These are phyloP conservation scores for Trichoderma semiorbis DNA, from an alignment of 2,329 filamentous ascomycete species.

Conservation along the genomic window DNA sequence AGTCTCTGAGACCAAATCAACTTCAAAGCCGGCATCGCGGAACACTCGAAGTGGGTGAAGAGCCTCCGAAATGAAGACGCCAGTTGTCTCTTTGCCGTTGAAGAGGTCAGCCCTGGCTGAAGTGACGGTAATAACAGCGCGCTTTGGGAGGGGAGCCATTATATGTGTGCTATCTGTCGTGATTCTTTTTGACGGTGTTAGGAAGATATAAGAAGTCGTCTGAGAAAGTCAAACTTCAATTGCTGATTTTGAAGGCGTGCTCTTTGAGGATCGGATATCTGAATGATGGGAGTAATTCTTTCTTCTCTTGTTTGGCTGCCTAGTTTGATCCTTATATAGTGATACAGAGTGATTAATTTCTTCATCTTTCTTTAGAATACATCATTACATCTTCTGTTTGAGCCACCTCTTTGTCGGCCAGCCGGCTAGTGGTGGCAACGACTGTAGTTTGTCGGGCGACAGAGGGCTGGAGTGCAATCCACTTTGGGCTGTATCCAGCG, in stretches of 20 bases:
- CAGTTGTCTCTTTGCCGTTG: neutral
- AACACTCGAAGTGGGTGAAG: neutral
- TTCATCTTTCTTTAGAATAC: neutral
- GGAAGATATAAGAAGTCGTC: neutral
- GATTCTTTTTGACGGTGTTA: neutral
- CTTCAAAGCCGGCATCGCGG: neutral
- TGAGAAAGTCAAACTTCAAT: neutral
- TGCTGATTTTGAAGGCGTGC: neutral
- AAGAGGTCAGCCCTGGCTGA: neutral
- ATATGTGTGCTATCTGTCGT: neutral
- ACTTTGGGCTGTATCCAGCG: neutral
- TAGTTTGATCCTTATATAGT: neutral
- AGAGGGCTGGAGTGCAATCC: neutral
- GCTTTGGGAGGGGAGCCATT: neutral
- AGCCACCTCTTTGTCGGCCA: neutral
- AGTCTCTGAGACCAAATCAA: neutral
- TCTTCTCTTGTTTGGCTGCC: neutral
- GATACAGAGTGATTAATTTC: neutral
- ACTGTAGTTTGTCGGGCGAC: neutral
- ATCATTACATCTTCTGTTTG: neutral
- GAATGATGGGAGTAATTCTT: neutral
- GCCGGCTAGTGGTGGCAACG: neutral
- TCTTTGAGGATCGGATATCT: neutral
- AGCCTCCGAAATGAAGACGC: constrained; percentile 1
- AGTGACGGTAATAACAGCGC: neutral